Evolutionary conservation across 306 rosid species (phyloP), one percentile per base, ranked within the genome.

Genomic region (Pterocarpus santalinus): DNA sequence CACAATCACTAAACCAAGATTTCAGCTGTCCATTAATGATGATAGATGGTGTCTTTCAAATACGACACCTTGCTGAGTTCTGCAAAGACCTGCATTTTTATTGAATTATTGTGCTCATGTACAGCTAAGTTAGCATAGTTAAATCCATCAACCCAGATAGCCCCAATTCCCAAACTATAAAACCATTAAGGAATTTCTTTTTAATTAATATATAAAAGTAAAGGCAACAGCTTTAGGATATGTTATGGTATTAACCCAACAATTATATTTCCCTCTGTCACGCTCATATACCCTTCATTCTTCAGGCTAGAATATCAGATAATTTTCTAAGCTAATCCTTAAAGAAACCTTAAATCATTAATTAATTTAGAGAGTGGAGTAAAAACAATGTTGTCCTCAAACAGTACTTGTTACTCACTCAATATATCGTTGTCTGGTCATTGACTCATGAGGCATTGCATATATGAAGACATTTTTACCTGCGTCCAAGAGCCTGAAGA

Each of bases 401-500:
- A 72, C 17, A 35, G 44, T 8, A 5, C 34, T 75, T 13, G 46
- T 44, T 8, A 13, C 10, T 28, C 30, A 53, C 60, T 53, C 55
- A 57, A 56, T 6, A 47, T 30, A 44, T 22, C 28, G 28, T 22
- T 22, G 28, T 22, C 28, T 22, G 28, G 28, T 22, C 28, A 22
- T 58, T 44, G 56, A 8, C 55, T 52, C 4, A 52, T 4, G 86
- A 5, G 58, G 72, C 65, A 57, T 82, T 65, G 38, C 78, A 87
- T 44, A 28, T 30, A 72, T 16, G 32, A 49, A 36, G 64, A 61
- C 38, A 51, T 64, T 28, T 34, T 75, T 88, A 94, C 98, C 98
- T 88, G 66, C 79, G 85, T 44, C 88, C 98, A 60, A 94, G 98
- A 73, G 91, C 93, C 85, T 90, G 97, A 82, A 94, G 97, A 80